Conservation (phyloP, 441 rosid species). For the Metrosideros polymorpha region DNA sequence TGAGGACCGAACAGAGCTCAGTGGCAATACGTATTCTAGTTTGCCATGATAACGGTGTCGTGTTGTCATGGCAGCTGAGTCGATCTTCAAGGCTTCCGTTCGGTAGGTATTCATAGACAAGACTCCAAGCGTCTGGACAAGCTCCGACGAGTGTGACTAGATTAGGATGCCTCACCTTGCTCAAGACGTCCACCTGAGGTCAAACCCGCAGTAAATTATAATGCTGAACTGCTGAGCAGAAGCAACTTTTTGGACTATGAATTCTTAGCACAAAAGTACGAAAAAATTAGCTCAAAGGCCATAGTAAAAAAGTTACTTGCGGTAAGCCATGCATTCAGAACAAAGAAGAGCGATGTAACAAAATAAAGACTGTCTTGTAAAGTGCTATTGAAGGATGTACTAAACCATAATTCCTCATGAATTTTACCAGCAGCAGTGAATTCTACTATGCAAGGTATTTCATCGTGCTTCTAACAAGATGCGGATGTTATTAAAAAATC, state of each 20-base stretch:
- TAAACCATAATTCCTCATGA: not conserved
- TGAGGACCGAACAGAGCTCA: slow-evolving; percentile 78
- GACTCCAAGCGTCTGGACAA: slow-evolving; percentile 86
- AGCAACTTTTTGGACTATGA: not conserved
- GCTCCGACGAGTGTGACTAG: slow-evolving; percentile 81
- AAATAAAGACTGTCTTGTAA: not conserved
- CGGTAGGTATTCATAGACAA: slow-evolving; percentile 74
- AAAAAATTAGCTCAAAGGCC: not conserved
- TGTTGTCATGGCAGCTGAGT: slow-evolving; percentile 65
- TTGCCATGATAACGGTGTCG: slow-evolving; percentile 87
- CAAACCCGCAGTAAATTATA: slow-evolving; percentile 1
- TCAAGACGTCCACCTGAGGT: slow-evolving; percentile 72
- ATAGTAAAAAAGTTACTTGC: not conserved
- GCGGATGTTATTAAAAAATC: not conserved
- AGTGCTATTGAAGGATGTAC: not conserved
- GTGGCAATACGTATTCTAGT: slow-evolving; percentile 64
- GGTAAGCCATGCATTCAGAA: not conserved
- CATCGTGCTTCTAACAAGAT: not conserved
- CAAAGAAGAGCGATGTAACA: not conserved
- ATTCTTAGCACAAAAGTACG: not conserved
- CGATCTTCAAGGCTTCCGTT: slow-evolving; percentile 97
- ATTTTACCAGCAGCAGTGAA: not conserved
- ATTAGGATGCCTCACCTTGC: slow-evolving; percentile 92
- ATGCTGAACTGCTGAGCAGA: not conserved
- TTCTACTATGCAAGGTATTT: not conserved